Evolutionary conservation across 495 filamentous ascomycete genomes (phyloP).

Genomic region (Annulohypoxylon moriforme): DNA sequence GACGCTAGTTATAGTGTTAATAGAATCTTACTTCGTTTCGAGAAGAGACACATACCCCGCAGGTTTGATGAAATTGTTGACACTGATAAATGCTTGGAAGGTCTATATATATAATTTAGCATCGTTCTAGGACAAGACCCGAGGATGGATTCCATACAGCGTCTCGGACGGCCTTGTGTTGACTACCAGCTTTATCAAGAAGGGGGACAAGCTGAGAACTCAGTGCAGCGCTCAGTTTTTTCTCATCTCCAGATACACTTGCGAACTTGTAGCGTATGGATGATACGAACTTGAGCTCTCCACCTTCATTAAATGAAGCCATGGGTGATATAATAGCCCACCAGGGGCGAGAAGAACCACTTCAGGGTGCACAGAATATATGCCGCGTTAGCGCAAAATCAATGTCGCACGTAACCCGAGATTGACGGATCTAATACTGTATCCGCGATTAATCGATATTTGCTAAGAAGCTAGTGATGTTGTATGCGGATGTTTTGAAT

Average conservation of each 20-base stretch:
- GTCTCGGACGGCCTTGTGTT: conserved; percentile 77
- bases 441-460: not conserved
- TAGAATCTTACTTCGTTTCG: not conserved
- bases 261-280: conserved; percentile 93
- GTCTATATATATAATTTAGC: conserved; percentile 39
- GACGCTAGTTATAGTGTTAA: conserved; percentile 61
- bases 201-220: conserved; percentile 83
- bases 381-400: not conserved
- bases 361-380: not conserved
- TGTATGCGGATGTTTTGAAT: not conserved
- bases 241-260: conserved; percentile 79
- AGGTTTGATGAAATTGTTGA: conserved; percentile 58
- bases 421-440: not conserved
- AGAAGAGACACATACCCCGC: conserved; percentile 50
- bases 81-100: conserved; percentile 48
- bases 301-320: conserved; percentile 63
- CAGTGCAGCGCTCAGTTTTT: conserved; percentile 79
- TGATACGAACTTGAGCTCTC: conserved; percentile 85
- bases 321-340: conserved; percentile 18
- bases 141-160: conserved; percentile 32
- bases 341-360: not conserved
- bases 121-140: not conserved
- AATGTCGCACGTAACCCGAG: not conserved
- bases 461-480: not conserved
- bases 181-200: conserved; percentile 84